Evolutionary conservation across 2,329 filamentous ascomycete genomes (phyloP), one percentile per base, ranked within the genome.

Genomic region (Claviceps citrina): DNA sequence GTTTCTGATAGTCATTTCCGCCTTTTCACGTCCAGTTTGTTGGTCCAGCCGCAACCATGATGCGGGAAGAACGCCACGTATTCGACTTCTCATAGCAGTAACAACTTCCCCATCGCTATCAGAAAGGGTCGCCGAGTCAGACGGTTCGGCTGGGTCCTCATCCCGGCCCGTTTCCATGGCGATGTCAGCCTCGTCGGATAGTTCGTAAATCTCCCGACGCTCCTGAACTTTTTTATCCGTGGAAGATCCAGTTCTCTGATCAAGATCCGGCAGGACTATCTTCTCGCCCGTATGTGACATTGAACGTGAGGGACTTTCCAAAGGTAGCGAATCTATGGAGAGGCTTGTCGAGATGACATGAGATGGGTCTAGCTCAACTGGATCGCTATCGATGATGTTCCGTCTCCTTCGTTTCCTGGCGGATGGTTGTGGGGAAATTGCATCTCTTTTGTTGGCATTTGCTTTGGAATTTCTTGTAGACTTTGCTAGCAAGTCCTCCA

Each of bases 31-130:
- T 47, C 50, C 56, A 24, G 57, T 46, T 41, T 67, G 60, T 42
- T 71, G 67, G 49, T 78, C 73, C 19, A 81, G 54, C 31, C 76
- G 68, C 41, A 80, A 63, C 70, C 76, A 79, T 5, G 76, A 81
- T n/a, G 76, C 76, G 30, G 76, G 76, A 33, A 80, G 63, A 7
- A 80, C 75, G 18, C 76, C 75, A 39, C 66, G 66, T 36, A 80
- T 73, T 38, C 64, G 63, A 39, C 57, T 66, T 27, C 61, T 60
- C 41, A 62, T 58, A 16, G 50, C 53, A 20, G 62, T 54, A n/a
- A 58, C 59, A 10, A 59, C 50, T 19, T 70, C 64, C 2, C 59
- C 58, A 3, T 66, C 67, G 37, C 58, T 64, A 27, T 58, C 57
- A 8, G 60, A 58, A n/a, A 49, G 52, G 3, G 51, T 47, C n/a